phyloP scores from a whole-genome alignment of 208 protist species.

The Leishmania braziliensis region DNA sequence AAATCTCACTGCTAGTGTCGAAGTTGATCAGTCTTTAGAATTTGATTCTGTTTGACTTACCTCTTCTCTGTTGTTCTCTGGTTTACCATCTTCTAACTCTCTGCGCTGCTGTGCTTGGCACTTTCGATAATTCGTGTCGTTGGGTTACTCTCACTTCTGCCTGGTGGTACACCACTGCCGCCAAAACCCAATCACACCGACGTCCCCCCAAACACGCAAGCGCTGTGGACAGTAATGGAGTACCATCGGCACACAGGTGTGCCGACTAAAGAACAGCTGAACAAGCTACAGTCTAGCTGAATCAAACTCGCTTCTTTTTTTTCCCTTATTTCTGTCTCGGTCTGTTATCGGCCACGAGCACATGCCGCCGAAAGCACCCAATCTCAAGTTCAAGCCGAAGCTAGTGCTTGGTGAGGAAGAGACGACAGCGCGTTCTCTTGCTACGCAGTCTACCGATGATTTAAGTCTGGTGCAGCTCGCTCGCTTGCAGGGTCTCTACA shows the following conservation, averaged over 20 bases:
- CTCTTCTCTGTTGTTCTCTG: neutral
- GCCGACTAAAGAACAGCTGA: neutral
- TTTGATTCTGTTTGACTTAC: neutral
- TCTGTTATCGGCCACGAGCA: neutral
- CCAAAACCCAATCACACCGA: neutral
- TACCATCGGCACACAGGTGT: neutral
- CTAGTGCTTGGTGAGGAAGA: constrained; percentile 44
- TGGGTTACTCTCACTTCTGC: neutral
- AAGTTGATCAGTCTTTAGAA: neutral
- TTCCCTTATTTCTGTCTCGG: neutral
- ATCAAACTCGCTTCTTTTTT: neutral
- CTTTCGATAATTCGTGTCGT: neutral
- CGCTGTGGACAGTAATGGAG: neutral
- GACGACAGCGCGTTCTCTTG: constrained; percentile 5
- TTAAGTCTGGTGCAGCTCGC: constrained; percentile 64
- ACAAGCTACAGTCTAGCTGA: neutral
- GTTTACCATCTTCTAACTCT: neutral
- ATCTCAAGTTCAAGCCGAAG: constrained; percentile 73
- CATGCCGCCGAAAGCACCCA: constrained; percentile 76
- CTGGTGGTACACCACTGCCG: neutral
- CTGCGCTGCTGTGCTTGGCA: neutral
- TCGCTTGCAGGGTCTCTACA: constrained; percentile 55
- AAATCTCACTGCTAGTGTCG: neutral
- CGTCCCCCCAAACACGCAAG: neutral
- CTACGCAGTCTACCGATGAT: constrained; percentile 23